phyloP scores from a whole-genome alignment of 768 basidiomycete genomes.

The Phylloporus sp. region DNA sequence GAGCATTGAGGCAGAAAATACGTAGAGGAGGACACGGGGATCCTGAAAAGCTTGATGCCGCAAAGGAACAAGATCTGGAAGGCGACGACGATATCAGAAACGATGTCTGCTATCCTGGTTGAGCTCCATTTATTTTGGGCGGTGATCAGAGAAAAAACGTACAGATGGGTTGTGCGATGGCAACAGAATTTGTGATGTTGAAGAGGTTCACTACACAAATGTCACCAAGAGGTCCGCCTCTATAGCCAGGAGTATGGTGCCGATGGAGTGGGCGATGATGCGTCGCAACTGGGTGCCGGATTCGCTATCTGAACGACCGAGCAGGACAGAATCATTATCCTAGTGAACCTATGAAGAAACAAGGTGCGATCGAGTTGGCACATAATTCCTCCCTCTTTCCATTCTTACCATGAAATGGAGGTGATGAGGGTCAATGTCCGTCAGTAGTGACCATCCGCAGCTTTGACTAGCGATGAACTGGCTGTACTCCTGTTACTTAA shows the following conservation, averaged over 20 bases:
- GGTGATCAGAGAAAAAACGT: slow-evolving; percentile 2
- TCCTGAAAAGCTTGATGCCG: slow-evolving; percentile 10
- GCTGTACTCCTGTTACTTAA: no score
- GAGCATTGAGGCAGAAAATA: slow-evolving; percentile 22
- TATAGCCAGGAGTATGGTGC: slow-evolving; percentile 15
- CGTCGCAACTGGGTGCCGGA: slow-evolving; percentile 9
- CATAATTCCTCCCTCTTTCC: no score
- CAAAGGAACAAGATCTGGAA: slow-evolving; percentile 14
- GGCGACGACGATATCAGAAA: slow-evolving; percentile 21
- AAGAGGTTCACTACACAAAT: slow-evolving; percentile 8
- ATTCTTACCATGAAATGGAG: slow-evolving; percentile 19
- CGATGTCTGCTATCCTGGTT: slow-evolving; percentile 14
- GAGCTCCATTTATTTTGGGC: not conserved
- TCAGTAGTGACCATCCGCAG: no score
- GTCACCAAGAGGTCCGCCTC: slow-evolving; percentile 8
- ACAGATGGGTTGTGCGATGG: slow-evolving; percentile 25
- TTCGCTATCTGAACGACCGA: slow-evolving; percentile 22
- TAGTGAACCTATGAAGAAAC: slow-evolving; percentile 17
- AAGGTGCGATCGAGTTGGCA: not conserved
- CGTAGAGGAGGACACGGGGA: slow-evolving; percentile 18
- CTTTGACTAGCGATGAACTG: no score
- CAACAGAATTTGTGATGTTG: not conserved
- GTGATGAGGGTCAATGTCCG: no score
- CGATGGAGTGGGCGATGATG: slow-evolving; percentile 13
- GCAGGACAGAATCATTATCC: slow-evolving; percentile 28